Evolutionary conservation across 140 eudicot genomes (phyloP).

Genomic region (Ambrosia hybrid): DNA sequence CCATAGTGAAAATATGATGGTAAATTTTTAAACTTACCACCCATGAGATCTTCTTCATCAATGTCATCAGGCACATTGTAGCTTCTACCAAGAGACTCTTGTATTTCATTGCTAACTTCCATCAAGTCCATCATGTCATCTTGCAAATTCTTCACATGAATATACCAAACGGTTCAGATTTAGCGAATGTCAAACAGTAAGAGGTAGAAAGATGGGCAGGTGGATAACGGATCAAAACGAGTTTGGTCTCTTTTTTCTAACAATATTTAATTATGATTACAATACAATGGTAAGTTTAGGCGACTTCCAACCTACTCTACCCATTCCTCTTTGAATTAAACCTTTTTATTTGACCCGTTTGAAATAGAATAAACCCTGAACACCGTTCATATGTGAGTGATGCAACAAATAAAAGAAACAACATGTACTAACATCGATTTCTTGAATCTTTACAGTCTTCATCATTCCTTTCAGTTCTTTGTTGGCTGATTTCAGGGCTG

Average conservation of each 20-base stretch:
- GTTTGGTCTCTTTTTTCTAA: too few species aligned
- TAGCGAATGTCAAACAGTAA: background rate
- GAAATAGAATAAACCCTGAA: too few species aligned
- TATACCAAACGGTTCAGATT: slow-evolving; percentile 5
- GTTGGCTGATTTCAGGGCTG: slow-evolving; percentile 88
- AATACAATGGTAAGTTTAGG: too few species aligned
- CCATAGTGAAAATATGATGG: background rate
- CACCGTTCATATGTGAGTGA: background rate
- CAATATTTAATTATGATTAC: too few species aligned
- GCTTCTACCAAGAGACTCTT: slow-evolving; percentile 85
- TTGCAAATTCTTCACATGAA: slow-evolving; percentile 68
- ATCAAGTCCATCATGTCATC: slow-evolving; percentile 93
- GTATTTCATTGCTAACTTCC: slow-evolving; percentile 90
- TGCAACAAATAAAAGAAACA: background rate
- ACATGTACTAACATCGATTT: slow-evolving; percentile 70
- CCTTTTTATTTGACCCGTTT: background rate
- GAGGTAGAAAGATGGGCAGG: slow-evolving; percentile 1
- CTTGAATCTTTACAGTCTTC: slow-evolving; percentile 93
- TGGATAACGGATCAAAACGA: background rate
- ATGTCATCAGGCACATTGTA: slow-evolving; percentile 83
- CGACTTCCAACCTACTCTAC: too few species aligned
- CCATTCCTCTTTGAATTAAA: background rate
- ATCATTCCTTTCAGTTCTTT: slow-evolving; percentile 98
- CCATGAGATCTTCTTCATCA: slow-evolving; percentile 94
- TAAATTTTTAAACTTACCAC: slow-evolving; percentile 46